Evolutionary conservation across 169 alveolate species (phyloP).

Genomic region (Miamiensis avidus): DNA sequence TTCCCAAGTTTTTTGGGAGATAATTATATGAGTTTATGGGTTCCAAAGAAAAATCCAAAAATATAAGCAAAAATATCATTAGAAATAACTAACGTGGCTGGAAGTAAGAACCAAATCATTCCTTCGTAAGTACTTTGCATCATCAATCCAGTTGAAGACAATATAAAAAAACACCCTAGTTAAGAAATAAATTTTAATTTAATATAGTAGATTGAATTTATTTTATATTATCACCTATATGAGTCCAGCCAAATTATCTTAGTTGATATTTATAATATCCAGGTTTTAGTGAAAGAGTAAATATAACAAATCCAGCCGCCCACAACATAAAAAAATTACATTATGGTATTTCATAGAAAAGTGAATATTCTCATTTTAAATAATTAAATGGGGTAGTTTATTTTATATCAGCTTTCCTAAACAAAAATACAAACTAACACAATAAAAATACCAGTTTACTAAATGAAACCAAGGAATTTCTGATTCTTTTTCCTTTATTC

Average conservation of each 20-base stretch:
- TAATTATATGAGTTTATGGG: slow-evolving; percentile 90
- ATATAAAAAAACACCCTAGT: slow-evolving; percentile 20
- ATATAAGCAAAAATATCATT: slow-evolving; percentile 97
- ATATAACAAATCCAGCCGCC: slow-evolving; percentile 36
- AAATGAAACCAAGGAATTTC: slow-evolving; percentile 19
- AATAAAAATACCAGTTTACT: slow-evolving; percentile 42
- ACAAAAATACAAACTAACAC: slow-evolving; percentile 22
- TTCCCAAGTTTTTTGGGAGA: slow-evolving; percentile 99
- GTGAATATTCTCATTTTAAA: slow-evolving; percentile 66
- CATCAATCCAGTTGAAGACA: slow-evolving; percentile 35
- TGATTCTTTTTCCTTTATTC: slow-evolving; percentile 59
- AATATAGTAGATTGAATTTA: no score
- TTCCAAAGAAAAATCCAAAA: slow-evolving; percentile 96
- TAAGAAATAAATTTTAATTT: no score
- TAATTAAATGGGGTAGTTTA: slow-evolving; percentile 23
- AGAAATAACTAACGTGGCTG: slow-evolving; percentile 91
- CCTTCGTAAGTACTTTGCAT: slow-evolving; percentile 34
- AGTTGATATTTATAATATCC: slow-evolving; percentile 46
- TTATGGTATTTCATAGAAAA: slow-evolving; percentile 76
- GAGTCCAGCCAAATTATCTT: slow-evolving; percentile 53
- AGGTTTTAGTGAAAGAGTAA: slow-evolving; percentile 30
- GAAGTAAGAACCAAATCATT: slow-evolving; percentile 94
- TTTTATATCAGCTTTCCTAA: slow-evolving; percentile 30
- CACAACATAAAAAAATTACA: slow-evolving; percentile 37
- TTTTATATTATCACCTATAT: neutral